A percentile compares a stretch with the other conserved stretches of the same genome.
Conservation (phyloP, 371 early-diverging fungal species). For the Mucor sp. region DNA sequence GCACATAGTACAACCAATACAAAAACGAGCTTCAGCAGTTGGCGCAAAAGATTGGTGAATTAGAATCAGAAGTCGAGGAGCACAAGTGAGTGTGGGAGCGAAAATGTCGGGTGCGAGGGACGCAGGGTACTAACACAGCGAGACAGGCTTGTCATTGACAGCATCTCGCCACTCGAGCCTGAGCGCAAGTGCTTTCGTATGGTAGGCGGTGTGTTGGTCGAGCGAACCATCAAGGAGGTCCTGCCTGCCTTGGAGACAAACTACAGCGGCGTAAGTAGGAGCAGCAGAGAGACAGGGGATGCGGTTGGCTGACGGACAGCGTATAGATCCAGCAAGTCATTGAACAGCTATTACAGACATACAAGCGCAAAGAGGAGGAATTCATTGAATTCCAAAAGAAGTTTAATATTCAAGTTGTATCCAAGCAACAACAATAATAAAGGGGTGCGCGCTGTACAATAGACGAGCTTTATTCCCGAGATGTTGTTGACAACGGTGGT, state of each 20-base stretch:
- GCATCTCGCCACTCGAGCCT: conserved; percentile 78
- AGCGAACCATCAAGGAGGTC: conserved; percentile 91
- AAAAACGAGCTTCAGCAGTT: conserved; percentile 85
- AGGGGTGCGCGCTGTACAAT: neutral
- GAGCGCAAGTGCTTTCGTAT: conserved; percentile 93
- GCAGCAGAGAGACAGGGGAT: conserved; percentile 3
- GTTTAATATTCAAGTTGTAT: conserved; percentile 72
- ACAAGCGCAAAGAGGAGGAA: conserved; percentile 90
- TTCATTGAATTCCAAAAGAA: conserved; percentile 84
- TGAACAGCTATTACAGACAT: conserved; percentile 70
- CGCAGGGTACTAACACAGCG: neutral
- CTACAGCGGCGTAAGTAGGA: conserved; percentile 73
- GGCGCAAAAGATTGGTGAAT: conserved; percentile 91
- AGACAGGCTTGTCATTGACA: conserved; percentile 88
- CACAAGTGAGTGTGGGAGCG: conserved; percentile 68
- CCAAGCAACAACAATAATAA: conserved; percentile 44
- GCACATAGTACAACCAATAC: conserved; percentile 71
- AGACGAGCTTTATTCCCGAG: neutral
- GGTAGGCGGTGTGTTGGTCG: conserved; percentile 92
- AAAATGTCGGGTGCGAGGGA: neutral
- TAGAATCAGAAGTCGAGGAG: conserved; percentile 94
- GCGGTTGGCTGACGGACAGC: neutral
- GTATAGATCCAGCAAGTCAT: conserved; percentile 77
- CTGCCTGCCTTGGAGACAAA: conserved; percentile 89
- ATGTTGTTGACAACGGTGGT: neutral